Percentiles rank a stretch among this genome's conserved stretches.
Evolutionary conservation across 2,329 filamentous ascomycete species (phyloP).

Genomic region (Lachnellula arida): DNA sequence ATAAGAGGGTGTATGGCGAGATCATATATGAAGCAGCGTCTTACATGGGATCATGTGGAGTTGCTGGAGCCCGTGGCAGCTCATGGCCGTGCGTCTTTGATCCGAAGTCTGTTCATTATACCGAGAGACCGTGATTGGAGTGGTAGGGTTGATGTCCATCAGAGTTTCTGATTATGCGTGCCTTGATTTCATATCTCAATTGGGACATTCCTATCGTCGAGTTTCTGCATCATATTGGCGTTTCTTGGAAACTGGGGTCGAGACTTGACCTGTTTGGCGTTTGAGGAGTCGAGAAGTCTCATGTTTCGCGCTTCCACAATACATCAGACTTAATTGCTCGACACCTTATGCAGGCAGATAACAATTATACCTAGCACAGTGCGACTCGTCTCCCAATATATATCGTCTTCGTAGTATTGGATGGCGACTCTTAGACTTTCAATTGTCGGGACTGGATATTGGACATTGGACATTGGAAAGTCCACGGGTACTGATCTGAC

Average conservation of each 20-base stretch:
- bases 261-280: constrained; percentile 24
- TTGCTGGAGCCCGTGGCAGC: constrained; percentile 20
- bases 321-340: background rate
- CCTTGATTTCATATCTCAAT: constrained; percentile 29
- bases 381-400: background rate
- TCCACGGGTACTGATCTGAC: background rate
- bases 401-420: background rate
- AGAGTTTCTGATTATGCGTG: constrained; percentile 34
- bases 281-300: constrained; percentile 13
- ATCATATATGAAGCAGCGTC: constrained; percentile 29
- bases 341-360: background rate
- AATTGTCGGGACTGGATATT: background rate
- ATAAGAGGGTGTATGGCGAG: constrained; percentile 16
- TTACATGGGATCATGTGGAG: constrained; percentile 25
- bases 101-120: constrained; percentile 20
- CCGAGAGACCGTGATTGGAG: constrained; percentile 15
- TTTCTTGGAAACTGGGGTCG: constrained; percentile 27
- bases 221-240: constrained; percentile 30
- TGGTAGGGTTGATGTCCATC: constrained; percentile 25
- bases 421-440: background rate
- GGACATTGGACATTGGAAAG: background rate
- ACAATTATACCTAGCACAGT: background rate
- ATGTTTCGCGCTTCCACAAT: background rate
- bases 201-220: constrained; percentile 25
- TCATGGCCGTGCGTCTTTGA: constrained; percentile 24